Percentiles rank a stretch among this genome's conserved stretches.
Evolutionary conservation across 2,329 filamentous ascomycete genomes (phyloP).

Genomic region (Stylonectria norvegica): DNA sequence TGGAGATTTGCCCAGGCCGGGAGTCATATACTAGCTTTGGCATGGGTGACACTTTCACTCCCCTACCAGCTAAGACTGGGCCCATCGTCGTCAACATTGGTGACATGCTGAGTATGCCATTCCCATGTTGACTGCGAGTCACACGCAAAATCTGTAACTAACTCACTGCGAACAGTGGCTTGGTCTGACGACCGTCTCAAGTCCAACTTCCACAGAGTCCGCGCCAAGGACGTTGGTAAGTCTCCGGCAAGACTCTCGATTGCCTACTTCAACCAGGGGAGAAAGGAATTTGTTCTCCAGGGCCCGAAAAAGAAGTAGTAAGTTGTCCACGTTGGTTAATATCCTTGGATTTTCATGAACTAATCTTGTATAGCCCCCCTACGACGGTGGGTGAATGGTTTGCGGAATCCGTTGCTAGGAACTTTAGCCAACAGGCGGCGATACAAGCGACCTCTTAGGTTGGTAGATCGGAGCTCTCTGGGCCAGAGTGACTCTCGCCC

Average conservation of each 20-base stretch:
- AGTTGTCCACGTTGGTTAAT: not conserved
- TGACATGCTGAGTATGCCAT: constrained; percentile 37
- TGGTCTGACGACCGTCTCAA: constrained; percentile 56
- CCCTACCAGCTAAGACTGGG: constrained; percentile 42
- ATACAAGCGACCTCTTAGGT: not conserved
- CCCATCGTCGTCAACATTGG: constrained; percentile 32
- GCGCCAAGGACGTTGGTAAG: constrained; percentile 14
- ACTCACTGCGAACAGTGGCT: constrained; percentile 38
- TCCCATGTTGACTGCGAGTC: not conserved
- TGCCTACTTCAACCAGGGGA: constrained; percentile 51
- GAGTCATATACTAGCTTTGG: constrained; percentile 49
- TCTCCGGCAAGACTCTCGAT: constrained; percentile 9
- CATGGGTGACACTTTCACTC: constrained; percentile 50
- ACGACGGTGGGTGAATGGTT: constrained; percentile 2
- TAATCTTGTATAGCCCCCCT: constrained; percentile 1
- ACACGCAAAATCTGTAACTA: not conserved
- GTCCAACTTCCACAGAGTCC: constrained; percentile 51
- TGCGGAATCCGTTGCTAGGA: constrained; percentile 1
- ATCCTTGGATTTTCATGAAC: not conserved
- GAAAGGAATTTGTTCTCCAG: constrained; percentile 45
- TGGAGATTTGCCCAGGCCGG: constrained; percentile 52
- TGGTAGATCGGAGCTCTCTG: no score
- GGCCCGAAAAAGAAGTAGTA: constrained; percentile 49
- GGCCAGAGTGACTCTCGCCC: no score
- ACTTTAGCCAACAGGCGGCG: constrained; percentile 1